phyloP scores from a whole-genome alignment of 352 stramenopile genomes.

The Phytophthora cactorum region DNA sequence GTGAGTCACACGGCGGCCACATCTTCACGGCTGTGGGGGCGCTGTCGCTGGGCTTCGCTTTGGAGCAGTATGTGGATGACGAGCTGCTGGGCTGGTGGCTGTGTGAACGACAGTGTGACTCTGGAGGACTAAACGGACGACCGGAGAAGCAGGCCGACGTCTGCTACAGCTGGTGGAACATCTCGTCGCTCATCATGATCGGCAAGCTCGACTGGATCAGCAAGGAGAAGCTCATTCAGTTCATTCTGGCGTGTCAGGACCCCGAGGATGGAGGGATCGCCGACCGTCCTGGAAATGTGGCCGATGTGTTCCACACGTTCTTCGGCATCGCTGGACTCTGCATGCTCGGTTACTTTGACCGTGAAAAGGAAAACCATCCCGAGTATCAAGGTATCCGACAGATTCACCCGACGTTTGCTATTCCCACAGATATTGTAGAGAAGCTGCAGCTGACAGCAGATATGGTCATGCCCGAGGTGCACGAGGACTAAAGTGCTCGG shows the following conservation, averaged over 20 bases:
- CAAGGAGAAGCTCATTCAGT: conserved; percentile 92
- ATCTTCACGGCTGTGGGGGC: conserved; percentile 98
- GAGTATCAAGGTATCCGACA: conserved; percentile 78
- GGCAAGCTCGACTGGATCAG: conserved; percentile 96
- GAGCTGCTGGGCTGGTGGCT: conserved; percentile 97
- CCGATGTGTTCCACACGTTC: conserved; percentile 99
- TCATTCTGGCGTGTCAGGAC: conserved; percentile 97
- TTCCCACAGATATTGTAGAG: conserved; percentile 92
- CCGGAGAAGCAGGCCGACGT: conserved; percentile 99
- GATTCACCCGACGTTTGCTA: conserved; percentile 96
- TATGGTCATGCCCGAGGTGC: conserved; percentile 42
- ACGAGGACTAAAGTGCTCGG: conserved; percentile 22
- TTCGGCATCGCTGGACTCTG: conserved; percentile 96
- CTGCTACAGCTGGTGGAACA: conserved; percentile 99
- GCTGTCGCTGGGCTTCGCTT: conserved; percentile 86
- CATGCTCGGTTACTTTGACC: conserved; percentile 94
- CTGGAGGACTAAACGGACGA: conserved; percentile 93
- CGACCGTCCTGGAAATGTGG: conserved; percentile 96
- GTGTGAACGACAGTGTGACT: conserved; percentile 98
- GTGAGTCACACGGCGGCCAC: conserved; percentile 97
- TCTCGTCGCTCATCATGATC: conserved; percentile 97
- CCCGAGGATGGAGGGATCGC: conserved; percentile 97
- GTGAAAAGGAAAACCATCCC: conserved; percentile 55
- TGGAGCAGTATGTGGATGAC: conserved; percentile 81
- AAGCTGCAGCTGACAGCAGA: conserved; percentile 88